Percentiles rank a stretch among this genome's conserved stretches.
Conservation (phyloP, 2,329 filamentous ascomycete genomes). For the Fusarium sp. region DNA sequence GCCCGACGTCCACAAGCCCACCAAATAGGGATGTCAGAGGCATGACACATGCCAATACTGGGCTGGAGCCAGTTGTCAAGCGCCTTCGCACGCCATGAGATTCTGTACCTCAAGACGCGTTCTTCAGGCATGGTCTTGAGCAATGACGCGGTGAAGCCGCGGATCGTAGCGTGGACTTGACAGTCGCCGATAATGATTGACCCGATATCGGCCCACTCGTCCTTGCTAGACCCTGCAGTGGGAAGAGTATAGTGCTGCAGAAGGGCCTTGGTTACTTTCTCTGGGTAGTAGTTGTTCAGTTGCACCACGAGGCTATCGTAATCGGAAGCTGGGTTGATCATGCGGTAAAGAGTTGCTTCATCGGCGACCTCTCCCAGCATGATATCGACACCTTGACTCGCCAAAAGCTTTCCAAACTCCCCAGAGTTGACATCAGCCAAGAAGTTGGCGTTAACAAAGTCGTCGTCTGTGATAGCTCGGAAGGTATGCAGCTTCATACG, state of each 20-base stretch:
- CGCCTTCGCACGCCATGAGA: neutral
- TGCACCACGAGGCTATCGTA: neutral
- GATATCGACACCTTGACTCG: neutral
- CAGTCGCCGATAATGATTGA: neutral
- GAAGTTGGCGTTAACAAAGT: neutral
- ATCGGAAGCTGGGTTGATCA: neutral
- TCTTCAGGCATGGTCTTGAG: neutral
- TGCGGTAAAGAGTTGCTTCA: neutral
- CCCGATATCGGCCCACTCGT: neutral
- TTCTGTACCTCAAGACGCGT: neutral
- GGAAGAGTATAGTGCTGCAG: neutral
- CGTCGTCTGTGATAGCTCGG: neutral
- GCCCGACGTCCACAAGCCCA: neutral
- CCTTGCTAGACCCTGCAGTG: neutral
- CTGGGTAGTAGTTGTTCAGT: neutral
- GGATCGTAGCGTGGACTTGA: neutral
- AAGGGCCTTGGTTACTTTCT: neutral
- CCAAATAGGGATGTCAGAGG: neutral
- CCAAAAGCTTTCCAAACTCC: neutral
- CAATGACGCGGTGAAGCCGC: neutral
- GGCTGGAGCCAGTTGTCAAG: neutral
- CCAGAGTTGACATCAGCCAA: neutral
- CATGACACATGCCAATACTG: neutral
- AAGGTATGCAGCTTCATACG: neutral
- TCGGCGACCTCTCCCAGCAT: neutral